Evolutionary conservation across 1,139 yeast species (phyloP).

Genomic region (Diutina mesorugosa): DNA sequence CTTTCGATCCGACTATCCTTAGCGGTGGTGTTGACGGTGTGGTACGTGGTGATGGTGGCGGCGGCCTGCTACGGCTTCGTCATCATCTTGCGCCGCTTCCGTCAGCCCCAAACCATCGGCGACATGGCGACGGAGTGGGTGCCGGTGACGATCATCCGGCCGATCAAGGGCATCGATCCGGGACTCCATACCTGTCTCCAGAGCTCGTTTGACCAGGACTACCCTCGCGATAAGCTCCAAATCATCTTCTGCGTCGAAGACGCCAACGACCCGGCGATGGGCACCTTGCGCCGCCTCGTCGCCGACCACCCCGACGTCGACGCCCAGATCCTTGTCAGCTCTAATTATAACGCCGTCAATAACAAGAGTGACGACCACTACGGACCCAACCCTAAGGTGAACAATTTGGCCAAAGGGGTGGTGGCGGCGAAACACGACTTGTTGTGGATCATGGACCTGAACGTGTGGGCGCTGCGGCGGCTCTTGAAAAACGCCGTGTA

Average conservation of each 20-base stretch:
- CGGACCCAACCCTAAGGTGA: constrained; percentile 87
- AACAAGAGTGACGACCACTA: constrained; percentile 41
- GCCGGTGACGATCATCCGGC: constrained; percentile 74
- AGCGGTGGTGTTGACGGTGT: constrained; percentile 7
- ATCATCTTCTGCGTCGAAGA: constrained; percentile 67
- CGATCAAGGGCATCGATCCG: constrained; percentile 75
- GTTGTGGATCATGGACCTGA: constrained; percentile 82
- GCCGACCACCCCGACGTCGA: constrained; percentile 43
- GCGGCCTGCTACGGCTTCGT: constrained; percentile 36
- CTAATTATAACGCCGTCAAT: constrained; percentile 41
- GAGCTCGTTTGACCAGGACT: constrained; percentile 56
- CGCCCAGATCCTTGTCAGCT: constrained; percentile 42
- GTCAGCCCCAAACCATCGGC: constrained; percentile 7
- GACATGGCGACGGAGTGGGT: constrained; percentile 16
- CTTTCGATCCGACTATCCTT: background rate
- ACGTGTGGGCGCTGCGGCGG: constrained; percentile 66
- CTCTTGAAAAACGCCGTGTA: constrained; percentile 44
- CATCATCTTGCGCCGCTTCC: constrained; percentile 29
- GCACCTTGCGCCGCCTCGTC: constrained; percentile 39
- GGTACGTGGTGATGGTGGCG: constrained; percentile 31
- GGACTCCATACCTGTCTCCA: constrained; percentile 58
- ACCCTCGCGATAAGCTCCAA: constrained; percentile 48
- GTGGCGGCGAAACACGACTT: constrained; percentile 54
- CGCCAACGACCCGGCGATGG: constrained; percentile 50
- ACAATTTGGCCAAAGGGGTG: constrained; percentile 74